phyloP scores from a whole-genome alignment of 1,284 basidiomycete genomes.

The Spongiforma sp. region DNA sequence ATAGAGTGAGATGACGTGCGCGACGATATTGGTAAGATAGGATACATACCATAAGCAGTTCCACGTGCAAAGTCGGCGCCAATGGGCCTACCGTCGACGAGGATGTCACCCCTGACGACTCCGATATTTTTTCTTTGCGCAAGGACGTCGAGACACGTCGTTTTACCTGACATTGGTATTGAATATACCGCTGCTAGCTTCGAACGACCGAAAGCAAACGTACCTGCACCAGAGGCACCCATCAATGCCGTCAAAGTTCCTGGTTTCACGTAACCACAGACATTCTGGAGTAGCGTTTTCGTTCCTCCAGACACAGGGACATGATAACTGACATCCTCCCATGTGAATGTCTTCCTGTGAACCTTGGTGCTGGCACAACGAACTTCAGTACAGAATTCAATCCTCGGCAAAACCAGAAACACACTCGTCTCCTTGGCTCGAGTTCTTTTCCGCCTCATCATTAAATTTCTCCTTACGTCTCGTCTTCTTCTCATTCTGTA shows the following conservation, averaged over 20 bases:
- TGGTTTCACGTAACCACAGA: slow-evolving; percentile 85
- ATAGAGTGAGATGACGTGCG: too few species aligned
- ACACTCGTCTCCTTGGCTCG: slow-evolving; percentile 27
- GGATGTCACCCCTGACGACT: slow-evolving; percentile 78
- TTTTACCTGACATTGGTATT: slow-evolving; percentile 51
- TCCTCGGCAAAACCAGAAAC: background rate
- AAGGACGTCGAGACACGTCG: slow-evolving; percentile 83
- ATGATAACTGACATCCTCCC: slow-evolving; percentile 66
- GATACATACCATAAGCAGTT: slow-evolving; percentile 71
- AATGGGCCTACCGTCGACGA: slow-evolving; percentile 78
- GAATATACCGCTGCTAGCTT: slow-evolving; percentile 21
- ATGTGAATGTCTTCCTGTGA: slow-evolving; percentile 58
- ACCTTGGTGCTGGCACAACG: slow-evolving; percentile 19
- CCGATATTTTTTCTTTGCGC: slow-evolving; percentile 83
- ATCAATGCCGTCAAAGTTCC: slow-evolving; percentile 82
- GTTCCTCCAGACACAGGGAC: slow-evolving; percentile 69
- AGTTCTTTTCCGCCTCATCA: slow-evolving; percentile 27
- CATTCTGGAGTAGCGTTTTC: slow-evolving; percentile 72
- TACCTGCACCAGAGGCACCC: slow-evolving; percentile 83
- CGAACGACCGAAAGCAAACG: slow-evolving; percentile 17
- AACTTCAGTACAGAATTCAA: too few species aligned
- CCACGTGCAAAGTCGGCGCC: slow-evolving; percentile 76
- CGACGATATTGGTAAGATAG: background rate
- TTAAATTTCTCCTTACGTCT: slow-evolving; percentile 35
- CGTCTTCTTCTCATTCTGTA: slow-evolving; percentile 59